These are phyloP conservation scores for Leptographium wingfieldii DNA, from an alignment of 2,329 filamentous ascomycete genomes.

Conservation along the genomic window DNA sequence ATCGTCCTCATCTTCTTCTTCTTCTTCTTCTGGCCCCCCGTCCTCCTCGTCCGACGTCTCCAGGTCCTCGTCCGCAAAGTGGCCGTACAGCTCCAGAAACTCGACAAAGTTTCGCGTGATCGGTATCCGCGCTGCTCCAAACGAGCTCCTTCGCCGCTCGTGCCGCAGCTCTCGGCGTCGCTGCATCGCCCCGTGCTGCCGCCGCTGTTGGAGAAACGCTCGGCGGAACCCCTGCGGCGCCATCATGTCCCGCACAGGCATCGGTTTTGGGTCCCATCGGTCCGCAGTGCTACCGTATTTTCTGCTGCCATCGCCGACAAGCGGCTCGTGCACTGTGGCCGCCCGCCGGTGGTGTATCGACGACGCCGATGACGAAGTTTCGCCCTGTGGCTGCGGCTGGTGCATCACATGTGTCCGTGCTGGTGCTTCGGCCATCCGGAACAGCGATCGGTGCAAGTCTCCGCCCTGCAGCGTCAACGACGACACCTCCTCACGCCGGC, in stretches of 20 bases:
- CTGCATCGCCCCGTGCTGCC: constrained; percentile 14
- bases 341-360: constrained; percentile 32
- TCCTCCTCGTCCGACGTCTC: constrained; percentile 48
- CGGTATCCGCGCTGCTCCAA: constrained; percentile 24
- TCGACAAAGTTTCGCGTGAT: constrained; percentile 61
- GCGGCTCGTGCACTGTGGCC: constrained; percentile 51
- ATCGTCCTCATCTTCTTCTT: constrained; percentile 15
- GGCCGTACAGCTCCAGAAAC: constrained; percentile 63
- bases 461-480: constrained; percentile 63
- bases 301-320: background rate
- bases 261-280: background rate
- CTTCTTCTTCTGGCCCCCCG: constrained; percentile 35
- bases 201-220: constrained; percentile 25
- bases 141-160: constrained; percentile 3
- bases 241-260: constrained; percentile 20
- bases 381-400: background rate
- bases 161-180: constrained; percentile 9
- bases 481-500: constrained; percentile 32
- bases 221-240: constrained; percentile 38
- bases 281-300: constrained; percentile 16
- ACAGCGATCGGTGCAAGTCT: constrained; percentile 67
- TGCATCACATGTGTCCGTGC: constrained; percentile 19
- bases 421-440: constrained; percentile 52
- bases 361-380: background rate
- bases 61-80: constrained; percentile 63